Evolutionary conservation across 345 rosid genomes (phyloP).

Genomic region (Lepidium aucheri): DNA sequence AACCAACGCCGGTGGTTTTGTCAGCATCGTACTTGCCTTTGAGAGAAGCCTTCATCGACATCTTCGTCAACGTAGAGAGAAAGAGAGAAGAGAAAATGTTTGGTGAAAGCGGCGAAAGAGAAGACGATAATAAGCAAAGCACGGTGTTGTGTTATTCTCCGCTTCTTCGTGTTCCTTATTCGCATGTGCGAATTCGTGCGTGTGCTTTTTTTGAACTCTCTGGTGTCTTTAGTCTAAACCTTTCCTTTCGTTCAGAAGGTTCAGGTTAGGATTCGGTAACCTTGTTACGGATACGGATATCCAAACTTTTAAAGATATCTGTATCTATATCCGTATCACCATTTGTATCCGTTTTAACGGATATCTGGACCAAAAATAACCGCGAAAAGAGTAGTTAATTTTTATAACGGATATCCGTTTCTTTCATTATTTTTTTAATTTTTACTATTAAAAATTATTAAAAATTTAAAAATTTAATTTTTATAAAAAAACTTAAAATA

Average conservation of each 20-base stretch:
- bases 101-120: constrained; percentile 7
- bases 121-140: constrained; percentile 5
- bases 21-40: constrained; percentile 60
- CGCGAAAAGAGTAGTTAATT: no score
- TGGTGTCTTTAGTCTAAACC: background rate
- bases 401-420: no score
- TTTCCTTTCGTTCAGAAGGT: background rate
- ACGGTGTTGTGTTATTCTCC: background rate
- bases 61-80: constrained; percentile 8
- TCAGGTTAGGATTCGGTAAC: no score
- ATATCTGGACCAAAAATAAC: no score
- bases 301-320: no score
- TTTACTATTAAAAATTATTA: no score
- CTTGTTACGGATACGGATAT: no score
- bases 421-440: no score
- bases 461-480: no score
- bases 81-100: background rate
- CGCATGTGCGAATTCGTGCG: background rate
- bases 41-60: constrained; percentile 66
- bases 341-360: no score
- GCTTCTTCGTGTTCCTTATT: background rate
- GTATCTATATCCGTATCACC: no score
- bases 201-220: background rate
- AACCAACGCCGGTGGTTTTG: constrained; percentile 45
- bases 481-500: no score